A percentile compares a stretch with the other conserved stretches of the same genome.
Evolutionary conservation across 306 rosid genomes (phyloP).

Genomic region (Corylus heterophylla): DNA sequence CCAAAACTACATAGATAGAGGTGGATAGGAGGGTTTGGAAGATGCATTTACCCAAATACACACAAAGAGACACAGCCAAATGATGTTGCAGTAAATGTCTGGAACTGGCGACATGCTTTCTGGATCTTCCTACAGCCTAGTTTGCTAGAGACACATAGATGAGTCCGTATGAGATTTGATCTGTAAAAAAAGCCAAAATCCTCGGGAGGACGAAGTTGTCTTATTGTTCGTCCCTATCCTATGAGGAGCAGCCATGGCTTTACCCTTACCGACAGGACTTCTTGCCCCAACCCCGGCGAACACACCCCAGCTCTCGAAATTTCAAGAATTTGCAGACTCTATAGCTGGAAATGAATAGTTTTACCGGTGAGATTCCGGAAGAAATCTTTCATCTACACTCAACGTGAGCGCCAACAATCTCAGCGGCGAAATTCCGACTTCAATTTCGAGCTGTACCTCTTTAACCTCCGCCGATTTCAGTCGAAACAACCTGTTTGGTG

Average conservation of each 20-base stretch:
- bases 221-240: constrained; percentile 17
- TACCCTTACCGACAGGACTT: background rate
- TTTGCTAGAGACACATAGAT: constrained; percentile 37
- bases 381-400: constrained; percentile 25
- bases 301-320: constrained; percentile 9
- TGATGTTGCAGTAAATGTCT: constrained; percentile 39
- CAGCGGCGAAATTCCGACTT: constrained; percentile 37
- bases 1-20: background rate
- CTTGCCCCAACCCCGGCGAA: too few relatives aligned
- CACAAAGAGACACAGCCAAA: constrained; percentile 38
- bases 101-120: constrained; percentile 20
- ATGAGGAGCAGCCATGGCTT: background rate
- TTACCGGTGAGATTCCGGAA: constrained; percentile 41
- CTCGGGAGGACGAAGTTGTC: constrained; percentile 30
- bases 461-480: constrained; percentile 46
- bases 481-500: constrained; percentile 33
- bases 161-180: constrained; percentile 17
- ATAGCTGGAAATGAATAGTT: constrained; percentile 35
- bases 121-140: constrained; percentile 31
- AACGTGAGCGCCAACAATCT: constrained; percentile 45
- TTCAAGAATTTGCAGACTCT: constrained; percentile 37
- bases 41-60: constrained; percentile 31
- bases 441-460: constrained; percentile 33
- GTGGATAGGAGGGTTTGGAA: constrained; percentile 1
- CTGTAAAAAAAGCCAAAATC: constrained; percentile 13